Base-by-base conservation (phyloP, 306 rosid genomes). In the Cajanus cajan region DNA sequence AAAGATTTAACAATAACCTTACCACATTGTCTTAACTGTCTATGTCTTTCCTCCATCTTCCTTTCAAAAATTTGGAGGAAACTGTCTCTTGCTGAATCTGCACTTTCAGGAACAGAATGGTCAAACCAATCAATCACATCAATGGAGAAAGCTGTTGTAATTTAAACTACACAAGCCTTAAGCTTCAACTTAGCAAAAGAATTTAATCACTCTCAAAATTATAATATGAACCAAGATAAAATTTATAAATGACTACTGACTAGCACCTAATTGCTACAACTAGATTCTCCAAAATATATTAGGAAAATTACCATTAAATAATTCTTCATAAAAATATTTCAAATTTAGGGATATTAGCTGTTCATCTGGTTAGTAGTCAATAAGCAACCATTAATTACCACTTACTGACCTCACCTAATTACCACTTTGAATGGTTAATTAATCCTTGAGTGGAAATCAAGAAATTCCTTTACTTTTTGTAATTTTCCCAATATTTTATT, bases 11-110 rank as follows among this genome's bases (percentile, higher is more conserved):
- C 71, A 54, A 84, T 73, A 79, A 67, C 52, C 80, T 34, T 84
- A 94, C 98, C 98, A 82, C 97, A 92, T 87, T 92, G 87, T 94
- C 81, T 91, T 54, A 94, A 89, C 72, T 84, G 87, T 78, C 71
- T 85, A 13, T 36, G 96, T 85, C 92, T 90, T 81, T 94, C 98
- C 82, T 94, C 94, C 93, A 91, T 87, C 89, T 94, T 94, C 89
- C 83, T 82, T 84, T 88, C 89, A 86, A 95, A 95, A 71, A 90
- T 84, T 87, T 84, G 88, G 87, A 88, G 85, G 92, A 92, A 90
- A 78, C 73, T 89, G 79, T 87, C 89, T 77, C 85, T 85, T 39
- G 90, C 81, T 41, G 97, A 89, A 82, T 92, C 98, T 95, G 96
- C 91, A 90, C 76, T 61, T 40, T 71, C 8, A 90, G 78, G 51